Evolutionary conservation across 139 green algal genomes (phyloP).

Genomic region (Chlamydomonas sphaeroides): DNA sequence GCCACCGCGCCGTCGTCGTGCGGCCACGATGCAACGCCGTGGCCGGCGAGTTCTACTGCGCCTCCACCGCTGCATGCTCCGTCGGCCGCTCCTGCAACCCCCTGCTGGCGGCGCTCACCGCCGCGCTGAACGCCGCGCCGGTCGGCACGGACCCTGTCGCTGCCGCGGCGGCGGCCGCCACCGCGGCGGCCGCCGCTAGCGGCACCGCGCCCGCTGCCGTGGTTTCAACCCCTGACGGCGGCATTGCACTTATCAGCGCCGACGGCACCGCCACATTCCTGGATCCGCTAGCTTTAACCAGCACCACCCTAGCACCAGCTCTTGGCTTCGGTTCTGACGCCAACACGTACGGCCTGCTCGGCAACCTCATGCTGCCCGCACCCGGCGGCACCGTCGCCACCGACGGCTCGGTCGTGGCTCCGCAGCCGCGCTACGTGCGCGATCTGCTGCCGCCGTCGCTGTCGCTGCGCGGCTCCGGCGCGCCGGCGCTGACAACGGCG

Average conservation of each 20-base stretch:
- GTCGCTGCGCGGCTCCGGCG: conserved; percentile 34
- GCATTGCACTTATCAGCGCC: not conserved
- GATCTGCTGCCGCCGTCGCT: conserved; percentile 45
- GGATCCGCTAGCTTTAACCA: conserved; percentile 15
- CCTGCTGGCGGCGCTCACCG: not conserved
- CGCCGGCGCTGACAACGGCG: conserved; percentile 31
- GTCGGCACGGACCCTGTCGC: not conserved
- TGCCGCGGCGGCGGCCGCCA: not conserved
- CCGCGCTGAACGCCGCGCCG: not conserved
- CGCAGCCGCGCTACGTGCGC: conserved; percentile 2
- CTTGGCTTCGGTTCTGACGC: not conserved
- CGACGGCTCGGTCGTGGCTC: too few species aligned
- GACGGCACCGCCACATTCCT: not conserved
- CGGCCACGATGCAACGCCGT: conserved; percentile 13
- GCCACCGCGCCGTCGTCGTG: conserved; percentile 27
- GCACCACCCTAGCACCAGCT: not conserved
- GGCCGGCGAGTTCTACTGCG: conserved; percentile 31
- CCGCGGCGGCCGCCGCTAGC: too few species aligned
- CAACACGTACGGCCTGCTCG: conserved; percentile 26
- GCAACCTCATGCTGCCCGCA: not conserved
- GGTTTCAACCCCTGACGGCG: not conserved
- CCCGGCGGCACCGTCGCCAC: not conserved
- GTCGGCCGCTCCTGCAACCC: conserved; percentile 11
- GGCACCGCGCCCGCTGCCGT: not conserved
- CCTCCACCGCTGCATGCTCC: not conserved